phyloP scores from a whole-genome alignment of 495 filamentous ascomycete genomes.

The Apiosordaria backusii region DNA sequence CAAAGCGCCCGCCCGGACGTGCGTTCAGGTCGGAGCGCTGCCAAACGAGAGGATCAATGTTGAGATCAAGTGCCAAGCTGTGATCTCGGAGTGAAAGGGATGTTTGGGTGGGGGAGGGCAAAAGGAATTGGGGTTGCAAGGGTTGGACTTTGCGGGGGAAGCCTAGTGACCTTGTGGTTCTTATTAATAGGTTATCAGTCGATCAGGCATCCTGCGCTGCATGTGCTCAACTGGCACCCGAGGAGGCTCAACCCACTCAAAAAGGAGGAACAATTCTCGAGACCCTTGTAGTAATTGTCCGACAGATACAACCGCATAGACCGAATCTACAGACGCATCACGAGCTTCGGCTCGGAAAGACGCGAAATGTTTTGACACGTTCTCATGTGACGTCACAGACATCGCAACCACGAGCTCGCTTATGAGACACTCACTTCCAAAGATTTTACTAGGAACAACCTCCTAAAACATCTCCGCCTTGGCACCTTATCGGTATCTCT shows the following conservation, averaged over 20 bases:
- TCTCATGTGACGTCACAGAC: background rate
- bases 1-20: slow-evolving; percentile 28
- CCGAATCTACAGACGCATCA: background rate
- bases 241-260: background rate
- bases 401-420: background rate
- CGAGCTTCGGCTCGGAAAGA: background rate
- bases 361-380: background rate
- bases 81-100: slow-evolving; percentile 15
- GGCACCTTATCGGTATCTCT: background rate
- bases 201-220: background rate
- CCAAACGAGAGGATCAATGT: slow-evolving; percentile 27
- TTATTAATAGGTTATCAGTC: background rate
- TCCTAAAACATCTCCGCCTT: too few species aligned
- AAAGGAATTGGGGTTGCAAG: background rate
- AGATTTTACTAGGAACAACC: too few species aligned
- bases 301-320: too few species aligned
- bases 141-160: background rate
- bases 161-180: background rate
- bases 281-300: too few species aligned
- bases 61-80: slow-evolving; percentile 32
- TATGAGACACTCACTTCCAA: too few species aligned
- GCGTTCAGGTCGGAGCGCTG: slow-evolving; percentile 28
- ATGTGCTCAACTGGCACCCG: background rate
- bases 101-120: background rate
- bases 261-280: background rate